Base-by-base conservation (phyloP, 331 rosid genomes). In the Prunus yedoensis region DNA sequence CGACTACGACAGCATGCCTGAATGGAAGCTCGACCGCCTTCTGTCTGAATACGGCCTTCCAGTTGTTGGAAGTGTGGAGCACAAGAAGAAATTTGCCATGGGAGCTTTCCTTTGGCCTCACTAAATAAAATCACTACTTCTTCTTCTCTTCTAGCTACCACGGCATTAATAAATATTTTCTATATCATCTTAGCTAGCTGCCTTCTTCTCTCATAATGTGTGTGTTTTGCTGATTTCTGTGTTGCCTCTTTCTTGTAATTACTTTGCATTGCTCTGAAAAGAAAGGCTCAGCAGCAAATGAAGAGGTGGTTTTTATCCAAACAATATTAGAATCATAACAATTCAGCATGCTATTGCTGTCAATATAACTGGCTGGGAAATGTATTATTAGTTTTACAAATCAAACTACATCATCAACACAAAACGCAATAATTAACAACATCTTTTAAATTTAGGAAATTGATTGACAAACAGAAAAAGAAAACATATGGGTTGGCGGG, bases 71-170 rank as follows among this genome's bases (percentile, higher is more conserved):
- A 74, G 30, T 41, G 71, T 66, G 14, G 66, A 65, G 64, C 65
- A 59, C 27, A 76, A 81, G 80, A 80, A 65, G 28, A 75, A 46
- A 60, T 81, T 77, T 57, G 78, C 77, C 74, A 54, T 68, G 74
- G 82, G 85, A 74, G 50, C 74, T 57, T 74, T 73, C 25, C 62
- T 80, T 12, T 74, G 83, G 83, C 71, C 71, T 67, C 64, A 8
- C 23, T 64, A 35, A 5, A 64, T 56, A 1, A 32, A 32, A 32
- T 32, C 61, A 52, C 57, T 8, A 5, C 2, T 23, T 23, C 25
- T 17, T 32, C 14, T 6, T 3, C 15, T 5, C n/a, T n/a, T n/a
- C 8, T 54, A n/a, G 27, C 16, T n/a, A 18, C 51, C 28, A 65
- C 10, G 32, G 30, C 70, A 63, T 30, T 63, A 11, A 43, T 65